Evolutionary conservation across 2,329 filamentous ascomycete genomes (phyloP).

Genomic region (Podosphaera leucotricha): DNA sequence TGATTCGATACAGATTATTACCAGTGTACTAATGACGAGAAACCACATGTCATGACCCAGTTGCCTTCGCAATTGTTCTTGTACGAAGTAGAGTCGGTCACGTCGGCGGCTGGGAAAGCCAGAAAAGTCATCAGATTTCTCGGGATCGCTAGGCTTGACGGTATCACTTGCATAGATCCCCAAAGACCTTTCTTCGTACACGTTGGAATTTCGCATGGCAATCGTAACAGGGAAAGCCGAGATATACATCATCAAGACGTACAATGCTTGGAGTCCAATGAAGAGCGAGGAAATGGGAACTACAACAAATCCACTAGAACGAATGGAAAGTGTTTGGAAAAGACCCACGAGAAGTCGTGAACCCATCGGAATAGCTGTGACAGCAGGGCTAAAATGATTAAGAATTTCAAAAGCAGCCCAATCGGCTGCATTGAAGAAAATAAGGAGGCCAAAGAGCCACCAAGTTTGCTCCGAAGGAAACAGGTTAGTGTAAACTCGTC

Average conservation of each 20-base stretch:
- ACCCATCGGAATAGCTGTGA: conserved; percentile 26
- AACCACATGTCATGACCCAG: conserved; percentile 45
- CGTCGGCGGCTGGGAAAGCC: neutral
- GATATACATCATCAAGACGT: conserved; percentile 43
- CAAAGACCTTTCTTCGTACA: conserved; percentile 45
- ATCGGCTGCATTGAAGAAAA: conserved; percentile 35
- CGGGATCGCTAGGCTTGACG: neutral
- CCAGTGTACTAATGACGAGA: conserved; percentile 33
- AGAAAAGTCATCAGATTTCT: neutral
- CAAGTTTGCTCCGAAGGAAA: conserved; percentile 41
- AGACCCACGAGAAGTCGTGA: conserved; percentile 37
- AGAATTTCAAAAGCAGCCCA: conserved; percentile 43
- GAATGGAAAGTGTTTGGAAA: conserved; percentile 40
- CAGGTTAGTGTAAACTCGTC: conserved; percentile 36
- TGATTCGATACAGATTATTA: conserved; percentile 36
- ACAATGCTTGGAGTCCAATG: conserved; percentile 34
- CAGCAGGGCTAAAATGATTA: conserved; percentile 34
- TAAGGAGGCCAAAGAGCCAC: conserved; percentile 38
- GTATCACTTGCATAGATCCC: conserved; percentile 25
- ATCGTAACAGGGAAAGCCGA: conserved; percentile 38
- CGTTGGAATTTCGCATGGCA: conserved; percentile 43
- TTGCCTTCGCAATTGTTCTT: conserved; percentile 33
- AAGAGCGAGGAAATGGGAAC: conserved; percentile 31
- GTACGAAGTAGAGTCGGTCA: conserved; percentile 7
- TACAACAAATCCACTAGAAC: conserved; percentile 42